A percentile compares a stretch with the other conserved stretches of the same genome.
phyloP scores from a whole-genome alignment of 2,329 filamentous ascomycete genomes.

The Botrytis squamosa region DNA sequence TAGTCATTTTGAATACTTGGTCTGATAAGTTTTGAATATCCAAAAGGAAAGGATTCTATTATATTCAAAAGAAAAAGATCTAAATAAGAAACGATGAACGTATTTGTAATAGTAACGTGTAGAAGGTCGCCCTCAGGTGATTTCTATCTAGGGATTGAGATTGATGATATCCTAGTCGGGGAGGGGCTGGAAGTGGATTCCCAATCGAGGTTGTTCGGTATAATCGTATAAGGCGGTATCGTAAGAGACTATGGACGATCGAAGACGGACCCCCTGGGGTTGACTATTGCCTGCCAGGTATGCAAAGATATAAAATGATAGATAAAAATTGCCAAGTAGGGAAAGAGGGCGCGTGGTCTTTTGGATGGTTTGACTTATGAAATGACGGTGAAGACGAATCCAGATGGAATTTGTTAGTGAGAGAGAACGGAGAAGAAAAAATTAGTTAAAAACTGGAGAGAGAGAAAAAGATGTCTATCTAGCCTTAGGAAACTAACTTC shows the following conservation, averaged over 20 bases:
- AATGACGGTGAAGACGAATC: slow-evolving; percentile 13
- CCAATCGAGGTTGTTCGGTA: not conserved
- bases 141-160: not conserved
- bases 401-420: not conserved
- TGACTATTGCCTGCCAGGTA: not conserved
- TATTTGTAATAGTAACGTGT: slow-evolving; percentile 17
- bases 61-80: not conserved
- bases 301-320: not conserved
- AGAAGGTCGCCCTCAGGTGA: slow-evolving; percentile 9
- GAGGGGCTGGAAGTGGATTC: slow-evolving; percentile 20
- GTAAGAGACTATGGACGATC: not conserved
- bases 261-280: not conserved
- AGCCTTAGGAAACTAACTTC: not conserved
- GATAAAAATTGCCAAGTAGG: slow-evolving; percentile 15
- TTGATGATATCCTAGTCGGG: slow-evolving; percentile 14
- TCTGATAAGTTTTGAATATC: not conserved
- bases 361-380: not conserved
- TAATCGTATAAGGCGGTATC: slow-evolving; percentile 14
- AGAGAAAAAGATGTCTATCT: not conserved
- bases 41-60: not conserved
- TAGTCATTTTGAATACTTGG: slow-evolving; percentile 34
- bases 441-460: not conserved
- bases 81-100: not conserved
- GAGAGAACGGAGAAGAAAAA: not conserved
- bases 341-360: slow-evolving; percentile 2